Conservation (phyloP, 345 rosid species). For the Viola odorata region DNA sequence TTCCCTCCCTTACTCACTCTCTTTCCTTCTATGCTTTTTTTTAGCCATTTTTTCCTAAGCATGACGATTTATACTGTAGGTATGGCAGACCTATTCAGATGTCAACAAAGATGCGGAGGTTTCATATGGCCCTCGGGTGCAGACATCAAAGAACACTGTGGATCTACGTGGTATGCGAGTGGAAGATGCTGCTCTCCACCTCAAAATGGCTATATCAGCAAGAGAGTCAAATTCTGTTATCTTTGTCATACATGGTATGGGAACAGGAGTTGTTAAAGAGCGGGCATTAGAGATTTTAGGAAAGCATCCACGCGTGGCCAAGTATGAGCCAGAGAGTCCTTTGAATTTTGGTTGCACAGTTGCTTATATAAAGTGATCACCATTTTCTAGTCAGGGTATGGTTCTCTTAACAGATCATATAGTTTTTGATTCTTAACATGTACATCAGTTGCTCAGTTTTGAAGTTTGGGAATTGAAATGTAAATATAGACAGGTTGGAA, state of each 20-base stretch:
- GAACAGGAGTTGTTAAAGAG: conserved; percentile 68
- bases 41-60: not conserved
- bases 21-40: not conserved
- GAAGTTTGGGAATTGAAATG: no score
- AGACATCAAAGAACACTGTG: conserved; percentile 69
- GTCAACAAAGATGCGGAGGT: conserved; percentile 23
- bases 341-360: conserved; percentile 85
- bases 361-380: conserved; percentile 58
- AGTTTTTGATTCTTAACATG: not conserved
- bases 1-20: not conserved
- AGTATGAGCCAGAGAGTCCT: conserved; percentile 67
- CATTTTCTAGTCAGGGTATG: not conserved
- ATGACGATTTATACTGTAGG: conserved; percentile 18
- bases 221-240: conserved; percentile 47
- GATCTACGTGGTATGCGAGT: conserved; percentile 80
- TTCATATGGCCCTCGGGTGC: conserved; percentile 41
- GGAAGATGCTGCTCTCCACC: conserved; percentile 68
- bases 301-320: conserved; percentile 53
- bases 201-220: conserved; percentile 53
- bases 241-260: conserved; percentile 78
- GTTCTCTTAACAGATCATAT: not conserved
- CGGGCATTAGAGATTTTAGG: conserved; percentile 50
- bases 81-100: conserved; percentile 19
- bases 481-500: no score
- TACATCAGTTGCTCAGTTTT: not conserved